Percentiles rank a stretch among this genome's conserved stretches.
Evolutionary conservation across 106 monocot genomes (phyloP).

Genomic region (Dioscorea alata): DNA sequence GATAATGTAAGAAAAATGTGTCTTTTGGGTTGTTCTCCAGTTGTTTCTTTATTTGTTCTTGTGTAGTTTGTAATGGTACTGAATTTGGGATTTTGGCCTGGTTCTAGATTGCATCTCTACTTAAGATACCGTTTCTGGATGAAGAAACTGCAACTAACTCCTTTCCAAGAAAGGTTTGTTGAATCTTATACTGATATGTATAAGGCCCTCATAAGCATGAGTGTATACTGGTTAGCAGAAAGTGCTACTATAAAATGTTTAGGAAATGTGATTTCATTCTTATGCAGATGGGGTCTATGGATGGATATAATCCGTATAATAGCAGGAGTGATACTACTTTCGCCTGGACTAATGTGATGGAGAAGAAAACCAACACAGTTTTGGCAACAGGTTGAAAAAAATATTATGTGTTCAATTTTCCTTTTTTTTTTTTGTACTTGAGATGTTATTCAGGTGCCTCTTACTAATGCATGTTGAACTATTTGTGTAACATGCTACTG

Average conservation of each 20-base stretch:
- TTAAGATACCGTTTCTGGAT: conserved; percentile 75
- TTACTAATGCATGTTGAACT: too few relatives aligned
- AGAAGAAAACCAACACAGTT: conserved; percentile 24
- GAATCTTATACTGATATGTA: too few relatives aligned
- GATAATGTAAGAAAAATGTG: conserved; percentile 46
- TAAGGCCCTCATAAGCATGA: too few relatives aligned
- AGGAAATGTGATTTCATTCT: conserved; percentile 2
- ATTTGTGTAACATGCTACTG: too few relatives aligned
- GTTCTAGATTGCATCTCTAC: conserved; percentile 64
- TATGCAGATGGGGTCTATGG: conserved; percentile 67
- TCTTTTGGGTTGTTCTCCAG: not conserved
- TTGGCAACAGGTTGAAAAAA: conserved; percentile 25
- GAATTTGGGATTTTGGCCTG: conserved; percentile 5
- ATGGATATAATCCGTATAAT: conserved; percentile 56
- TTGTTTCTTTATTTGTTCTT: not conserved
- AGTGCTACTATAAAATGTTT: too few relatives aligned
- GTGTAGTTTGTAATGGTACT: not conserved
- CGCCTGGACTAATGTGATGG: conserved; percentile 74
- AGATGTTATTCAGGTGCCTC: too few relatives aligned
- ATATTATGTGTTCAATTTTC: not conserved
- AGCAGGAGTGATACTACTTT: conserved; percentile 48
- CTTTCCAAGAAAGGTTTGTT: conserved; percentile 59
- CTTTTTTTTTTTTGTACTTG: not conserved
- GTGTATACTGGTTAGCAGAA: too few relatives aligned
- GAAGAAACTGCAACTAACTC: conserved; percentile 55